These are phyloP conservation scores for Sugiyamaella novakii DNA, from an alignment of 1,139 yeast species.

Conservation along the genomic window DNA sequence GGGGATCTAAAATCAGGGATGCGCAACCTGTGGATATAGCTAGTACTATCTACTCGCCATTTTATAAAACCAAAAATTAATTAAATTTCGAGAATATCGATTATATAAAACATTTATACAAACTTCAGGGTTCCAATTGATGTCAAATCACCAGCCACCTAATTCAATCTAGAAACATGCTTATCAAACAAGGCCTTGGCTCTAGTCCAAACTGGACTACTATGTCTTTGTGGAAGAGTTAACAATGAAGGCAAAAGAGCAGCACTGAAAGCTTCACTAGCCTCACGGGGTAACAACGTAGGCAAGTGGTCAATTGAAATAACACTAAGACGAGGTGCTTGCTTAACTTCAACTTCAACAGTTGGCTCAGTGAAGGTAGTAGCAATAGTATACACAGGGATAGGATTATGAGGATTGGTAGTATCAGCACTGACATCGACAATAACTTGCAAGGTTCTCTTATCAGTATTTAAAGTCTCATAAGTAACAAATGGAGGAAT, in stretches of 20 bases:
- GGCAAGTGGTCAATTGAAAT: conserved; percentile 98
- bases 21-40: no score
- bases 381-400: conserved; percentile 87
- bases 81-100: no score
- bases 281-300: conserved; percentile 91
- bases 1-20: no score
- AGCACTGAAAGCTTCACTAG: conserved; percentile 84
- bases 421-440: conserved; percentile 99
- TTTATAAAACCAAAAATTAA: no score
- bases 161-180: conserved; percentile 55
- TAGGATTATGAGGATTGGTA: conserved; percentile 96
- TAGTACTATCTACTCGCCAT: no score
- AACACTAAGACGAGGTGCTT: conserved; percentile 78
- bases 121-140: neutral
- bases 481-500: conserved; percentile 86
- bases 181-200: conserved; percentile 82
- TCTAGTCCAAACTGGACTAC: conserved; percentile 88
- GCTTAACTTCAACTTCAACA: conserved; percentile 71
- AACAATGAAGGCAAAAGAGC: conserved; percentile 88
- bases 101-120: neutral
- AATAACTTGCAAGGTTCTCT: conserved; percentile 82
- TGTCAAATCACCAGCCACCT: no score
- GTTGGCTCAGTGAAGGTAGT: conserved; percentile 92
- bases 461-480: conserved; percentile 61
- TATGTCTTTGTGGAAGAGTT: conserved; percentile 75